Evolutionary conservation across 306 rosid genomes (phyloP).

Genomic region (Senna siamea): DNA sequence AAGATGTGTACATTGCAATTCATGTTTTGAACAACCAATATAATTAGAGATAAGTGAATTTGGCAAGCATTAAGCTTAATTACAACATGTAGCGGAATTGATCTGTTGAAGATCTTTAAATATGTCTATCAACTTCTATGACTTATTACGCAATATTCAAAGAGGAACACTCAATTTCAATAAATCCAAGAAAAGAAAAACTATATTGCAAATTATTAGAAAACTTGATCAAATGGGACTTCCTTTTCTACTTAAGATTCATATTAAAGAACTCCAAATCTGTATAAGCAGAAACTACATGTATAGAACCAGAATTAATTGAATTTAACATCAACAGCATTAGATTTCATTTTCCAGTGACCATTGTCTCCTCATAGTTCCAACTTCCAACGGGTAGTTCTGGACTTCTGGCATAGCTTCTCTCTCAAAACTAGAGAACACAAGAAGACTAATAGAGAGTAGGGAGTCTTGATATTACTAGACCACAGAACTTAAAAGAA

Average conservation of each 20-base stretch:
- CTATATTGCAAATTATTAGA: neutral
- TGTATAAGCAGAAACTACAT: neutral
- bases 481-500: neutral
- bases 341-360: neutral
- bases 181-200: neutral
- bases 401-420: no score
- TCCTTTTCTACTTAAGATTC: neutral
- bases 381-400: no score
- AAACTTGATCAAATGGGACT: neutral
- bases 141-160: neutral
- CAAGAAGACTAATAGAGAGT: neutral
- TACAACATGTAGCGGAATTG: neutral
- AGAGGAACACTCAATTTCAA: conserved; percentile 12
- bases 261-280: neutral
- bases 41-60: neutral
- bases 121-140: neutral
- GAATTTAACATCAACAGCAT: neutral
- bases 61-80: neutral
- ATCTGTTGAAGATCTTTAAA: neutral
- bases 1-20: conserved; percentile 1
- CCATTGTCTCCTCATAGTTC: neutral
- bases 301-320: neutral
- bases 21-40: conserved; percentile 6
- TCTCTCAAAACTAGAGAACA: neutral
- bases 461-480: no score